Evolutionary conservation across 148 eudicot genomes (phyloP), one percentile per base, ranked within the genome.

Genomic region (Drosera capensis): DNA sequence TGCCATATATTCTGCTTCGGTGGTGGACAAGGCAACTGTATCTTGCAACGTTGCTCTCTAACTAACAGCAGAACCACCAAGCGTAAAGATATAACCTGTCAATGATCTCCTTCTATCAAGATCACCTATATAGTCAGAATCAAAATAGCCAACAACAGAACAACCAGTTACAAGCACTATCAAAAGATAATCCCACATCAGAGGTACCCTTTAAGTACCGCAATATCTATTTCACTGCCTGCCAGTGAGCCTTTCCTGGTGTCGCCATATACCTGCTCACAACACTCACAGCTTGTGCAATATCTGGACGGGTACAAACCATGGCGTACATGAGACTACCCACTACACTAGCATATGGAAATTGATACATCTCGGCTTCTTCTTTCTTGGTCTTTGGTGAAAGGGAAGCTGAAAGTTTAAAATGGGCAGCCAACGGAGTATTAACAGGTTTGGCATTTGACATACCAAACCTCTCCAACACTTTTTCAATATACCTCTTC

Each of bases 371-470:
- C 9, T 42, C 11, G 45, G 20, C 14, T 9, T 9, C 9, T 3
- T 28, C 31, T 28, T 28, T 9, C n/a, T n/a, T n/a, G n/a, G n/a
- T 30, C 35, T 30, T 30, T 39, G 52, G 25, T 30, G 52, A 17
- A 8, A 49, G 5, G 18, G 12, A 3, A 17, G 15, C 7, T 1
- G 52, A 24, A 18, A 49, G 41, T 11, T 21, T 14, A 19, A 30
- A 11, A 34, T 49, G 14, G 21, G 41, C 17, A 49, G 17, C 52
- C 18, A 28, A 23, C 4, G 25, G 40, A 17, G 25, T 49, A 17
- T 30, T 18, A 0, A 49, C 9, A 20, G 52, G 52, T 9, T 50
- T 50, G 0, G 53, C 22, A 3, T 17, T 13, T 1, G 12, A 8
- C 40, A 35, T 49, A 20, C 41, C 41, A 49, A 34, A 36, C 26